These are phyloP conservation scores for Aspergillus sclerotialis DNA, from an alignment of 2,329 filamentous ascomycete species.

Conservation along the genomic window DNA sequence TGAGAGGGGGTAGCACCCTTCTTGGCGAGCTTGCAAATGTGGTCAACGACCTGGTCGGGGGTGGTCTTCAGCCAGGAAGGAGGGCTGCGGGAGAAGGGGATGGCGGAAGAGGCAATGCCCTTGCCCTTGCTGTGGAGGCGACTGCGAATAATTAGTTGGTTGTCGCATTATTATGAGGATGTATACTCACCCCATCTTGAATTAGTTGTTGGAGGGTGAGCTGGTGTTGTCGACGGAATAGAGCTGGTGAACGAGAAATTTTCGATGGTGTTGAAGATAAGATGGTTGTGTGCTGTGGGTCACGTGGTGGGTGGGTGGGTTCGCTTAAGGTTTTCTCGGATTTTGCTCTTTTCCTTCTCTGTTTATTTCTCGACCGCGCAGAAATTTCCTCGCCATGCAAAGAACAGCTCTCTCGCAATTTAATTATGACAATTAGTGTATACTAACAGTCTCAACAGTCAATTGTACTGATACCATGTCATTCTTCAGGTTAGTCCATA, in stretches of 20 bases:
- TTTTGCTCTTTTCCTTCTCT: conserved; percentile 8
- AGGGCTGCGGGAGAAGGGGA: conserved; percentile 91
- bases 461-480: too few relatives aligned
- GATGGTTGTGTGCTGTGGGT: conserved; percentile 26
- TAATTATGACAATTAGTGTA: too few relatives aligned
- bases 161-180: background rate
- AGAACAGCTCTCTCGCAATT: too few relatives aligned
- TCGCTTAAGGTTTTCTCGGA: conserved; percentile 7
- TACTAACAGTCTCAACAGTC: too few relatives aligned
- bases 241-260: conserved; percentile 10
- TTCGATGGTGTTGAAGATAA: conserved; percentile 8
- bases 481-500: too few relatives aligned
- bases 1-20: conserved; percentile 98
- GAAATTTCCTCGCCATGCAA: too few relatives aligned
- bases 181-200: conserved; percentile 12
- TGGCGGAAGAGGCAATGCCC: conserved; percentile 91
- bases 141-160: conserved; percentile 34
- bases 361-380: conserved; percentile 4
- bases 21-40: conserved; percentile 97
- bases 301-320: conserved; percentile 18
- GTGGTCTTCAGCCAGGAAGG: conserved; percentile 98
- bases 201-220: conserved; percentile 15
- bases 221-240: conserved; percentile 22
- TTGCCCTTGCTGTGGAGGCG: conserved; percentile 99
- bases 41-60: conserved; percentile 95